Percentiles rank a stretch among this genome's conserved stretches.
These are phyloP conservation scores for Lactuca sativa DNA, from an alignment of 129 eudicot genomes.

Conservation along the genomic window DNA sequence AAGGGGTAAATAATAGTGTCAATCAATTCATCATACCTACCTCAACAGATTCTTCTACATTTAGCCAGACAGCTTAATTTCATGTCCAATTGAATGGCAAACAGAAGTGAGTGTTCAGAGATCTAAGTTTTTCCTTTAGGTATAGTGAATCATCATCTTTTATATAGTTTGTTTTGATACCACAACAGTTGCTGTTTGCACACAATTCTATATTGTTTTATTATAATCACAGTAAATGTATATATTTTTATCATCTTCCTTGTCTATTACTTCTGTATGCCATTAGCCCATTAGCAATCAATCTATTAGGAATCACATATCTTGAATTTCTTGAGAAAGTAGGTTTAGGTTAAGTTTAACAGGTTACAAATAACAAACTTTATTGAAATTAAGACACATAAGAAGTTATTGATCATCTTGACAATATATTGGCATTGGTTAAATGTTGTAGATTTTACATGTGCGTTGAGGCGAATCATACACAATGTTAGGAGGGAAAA, in stretches of 20 bases:
- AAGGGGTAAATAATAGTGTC: neutral
- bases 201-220: neutral
- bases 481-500: no score
- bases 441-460: no score
- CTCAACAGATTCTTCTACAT: neutral
- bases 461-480: no score
- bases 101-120: neutral
- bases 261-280: neutral
- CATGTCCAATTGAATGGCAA: no score
- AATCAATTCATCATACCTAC: neutral
- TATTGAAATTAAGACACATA: no score
- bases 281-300: no score
- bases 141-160: neutral
- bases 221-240: neutral
- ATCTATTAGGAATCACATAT: neutral
- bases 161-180: conserved; percentile 3
- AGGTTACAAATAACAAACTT: no score
- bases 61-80: neutral
- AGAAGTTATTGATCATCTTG: no score
- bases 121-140: conserved; percentile 1
- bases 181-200: conserved; percentile 6
- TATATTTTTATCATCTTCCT: neutral
- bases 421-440: no score
- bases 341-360: no score
- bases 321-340: neutral